Percentiles rank a stretch among this genome's conserved stretches.
These are phyloP conservation scores for Pogostemon cablin DNA, from an alignment of 257 asterid genomes.

Conservation along the genomic window DNA sequence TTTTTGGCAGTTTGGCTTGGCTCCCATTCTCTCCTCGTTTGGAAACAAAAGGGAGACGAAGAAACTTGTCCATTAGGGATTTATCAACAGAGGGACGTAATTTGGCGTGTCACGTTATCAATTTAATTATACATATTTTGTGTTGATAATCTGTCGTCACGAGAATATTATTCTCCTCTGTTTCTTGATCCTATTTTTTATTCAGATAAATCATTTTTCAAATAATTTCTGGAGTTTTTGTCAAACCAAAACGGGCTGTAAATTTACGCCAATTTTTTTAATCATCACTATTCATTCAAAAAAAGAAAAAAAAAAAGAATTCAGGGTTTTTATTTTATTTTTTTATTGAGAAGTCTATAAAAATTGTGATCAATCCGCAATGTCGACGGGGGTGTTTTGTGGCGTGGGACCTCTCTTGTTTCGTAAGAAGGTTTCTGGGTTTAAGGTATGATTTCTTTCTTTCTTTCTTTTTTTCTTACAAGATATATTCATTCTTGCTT, in stretches of 20 bases:
- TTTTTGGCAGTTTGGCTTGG: conserved; percentile 35
- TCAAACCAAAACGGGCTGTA: conserved; percentile 30
- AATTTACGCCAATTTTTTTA: conserved; percentile 1
- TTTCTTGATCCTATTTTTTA: conserved; percentile 22
- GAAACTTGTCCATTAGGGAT: conserved; percentile 47
- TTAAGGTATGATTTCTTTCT: conserved; percentile 45
- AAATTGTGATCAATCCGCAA: conserved; percentile 35
- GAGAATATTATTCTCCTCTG: conserved; percentile 31
- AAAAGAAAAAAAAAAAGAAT: conserved; percentile 5
- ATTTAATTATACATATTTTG: neutral
- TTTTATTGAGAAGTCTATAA: conserved; percentile 28
- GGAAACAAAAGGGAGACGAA: conserved; percentile 60
- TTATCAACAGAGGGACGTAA: conserved; percentile 21
- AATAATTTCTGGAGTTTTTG: conserved; percentile 3
- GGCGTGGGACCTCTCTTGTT: conserved; percentile 55
- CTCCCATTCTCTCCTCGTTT: conserved; percentile 54
- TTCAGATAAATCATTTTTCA: neutral
- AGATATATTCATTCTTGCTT: neutral
- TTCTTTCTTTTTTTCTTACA: neutral
- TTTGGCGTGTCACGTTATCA: conserved; percentile 41
- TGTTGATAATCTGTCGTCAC: conserved; percentile 32
- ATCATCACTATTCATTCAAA: neutral
- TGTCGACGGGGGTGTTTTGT: conserved; percentile 53
- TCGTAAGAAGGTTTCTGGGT: conserved; percentile 47
- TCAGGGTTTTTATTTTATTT: conserved; percentile 10